Percentiles rank a stretch among this genome's conserved stretches.
Conservation (phyloP, 176 grass and related monocot species). For the Rhynchospora tenuis region DNA sequence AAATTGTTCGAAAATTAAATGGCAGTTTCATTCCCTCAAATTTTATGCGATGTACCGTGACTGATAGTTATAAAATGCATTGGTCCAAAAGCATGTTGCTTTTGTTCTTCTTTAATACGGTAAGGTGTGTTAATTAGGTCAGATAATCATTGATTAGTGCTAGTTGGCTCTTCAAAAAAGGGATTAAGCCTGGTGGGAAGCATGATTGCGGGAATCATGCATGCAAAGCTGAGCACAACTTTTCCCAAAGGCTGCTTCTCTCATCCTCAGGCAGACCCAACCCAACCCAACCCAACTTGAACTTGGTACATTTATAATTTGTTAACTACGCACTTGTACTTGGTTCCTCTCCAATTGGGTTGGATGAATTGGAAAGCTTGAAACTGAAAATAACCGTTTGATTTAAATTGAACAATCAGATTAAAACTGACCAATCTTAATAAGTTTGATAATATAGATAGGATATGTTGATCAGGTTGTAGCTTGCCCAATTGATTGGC, state of each 20-base stretch:
- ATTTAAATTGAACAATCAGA: too few species aligned
- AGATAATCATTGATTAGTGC: constrained; percentile 1
- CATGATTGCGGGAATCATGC: constrained; percentile 25
- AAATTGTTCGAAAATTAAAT: too few species aligned
- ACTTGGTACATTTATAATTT: neutral
- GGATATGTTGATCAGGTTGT: too few species aligned
- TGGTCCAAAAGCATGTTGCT: neutral
- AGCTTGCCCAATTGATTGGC: too few species aligned
- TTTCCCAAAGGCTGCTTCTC: constrained; percentile 9
- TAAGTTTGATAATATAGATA: too few species aligned
- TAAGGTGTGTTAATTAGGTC: constrained; percentile 1
- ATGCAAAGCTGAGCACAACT: constrained; percentile 13
- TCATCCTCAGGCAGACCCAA: neutral
- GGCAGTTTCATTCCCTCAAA: too few species aligned
- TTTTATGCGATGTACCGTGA: too few species aligned
- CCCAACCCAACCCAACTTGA: neutral
- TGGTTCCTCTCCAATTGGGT: too few species aligned
- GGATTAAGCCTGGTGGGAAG: constrained; percentile 15
- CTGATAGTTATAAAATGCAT: too few species aligned
- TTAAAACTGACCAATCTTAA: too few species aligned
- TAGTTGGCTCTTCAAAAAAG: neutral
- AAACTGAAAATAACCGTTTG: too few species aligned
- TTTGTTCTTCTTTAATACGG: neutral
- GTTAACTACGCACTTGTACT: neutral
- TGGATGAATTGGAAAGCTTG: too few species aligned